Base-by-base conservation (phyloP, 371 early-diverging fungal species). In the Apophysomyces ossiformis region DNA sequence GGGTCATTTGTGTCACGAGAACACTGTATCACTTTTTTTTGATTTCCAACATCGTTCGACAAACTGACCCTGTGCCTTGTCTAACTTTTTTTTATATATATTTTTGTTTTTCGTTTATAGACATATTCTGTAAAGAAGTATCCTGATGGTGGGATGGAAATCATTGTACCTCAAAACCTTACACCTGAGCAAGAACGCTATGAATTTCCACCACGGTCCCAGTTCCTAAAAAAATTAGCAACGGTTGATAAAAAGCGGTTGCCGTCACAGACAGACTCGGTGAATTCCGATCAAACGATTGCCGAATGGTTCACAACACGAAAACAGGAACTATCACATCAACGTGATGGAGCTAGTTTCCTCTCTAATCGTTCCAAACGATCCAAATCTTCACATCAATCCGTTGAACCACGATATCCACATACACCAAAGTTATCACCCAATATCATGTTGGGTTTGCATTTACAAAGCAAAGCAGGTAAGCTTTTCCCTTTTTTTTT, bases 381-480 rank as follows among this genome's bases (percentile, higher is more conserved):
- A 12, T 63, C 63, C 9, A 63, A 35, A 21, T 43, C 62, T 12
- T 16, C 46, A 12, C 16, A 58, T 47, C 60, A 66, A 11, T 15
- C 37, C 0, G 60, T 54, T 41, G 65, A 65, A 0, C 63, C 65
- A 21, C 64, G 64, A 45, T 18, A 18, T n/a, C 13, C 13, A 6
- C 13, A 13, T 13, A 13, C 46, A 26, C 32, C 32, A 26, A 26
- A 26, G 32, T 2, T 26, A 26, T 26, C 32, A 26, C 32, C 32
- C 32, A 26, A 26, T 18, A 16, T 45, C 16, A 18, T 18, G 16
- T 45, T 45, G 46, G 46, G 16, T n/a, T 15, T 35, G 37, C 71
- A 75, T 35, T 75, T 78, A 61, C 69, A 72, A 61, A 76, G 76
- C 44, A 72, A 73, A 45, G 74, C 76, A 32, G 79, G 79, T 60